phyloP scores from a whole-genome alignment of 2,329 filamentous ascomycete genomes.

The Colletotrichum viniferum region DNA sequence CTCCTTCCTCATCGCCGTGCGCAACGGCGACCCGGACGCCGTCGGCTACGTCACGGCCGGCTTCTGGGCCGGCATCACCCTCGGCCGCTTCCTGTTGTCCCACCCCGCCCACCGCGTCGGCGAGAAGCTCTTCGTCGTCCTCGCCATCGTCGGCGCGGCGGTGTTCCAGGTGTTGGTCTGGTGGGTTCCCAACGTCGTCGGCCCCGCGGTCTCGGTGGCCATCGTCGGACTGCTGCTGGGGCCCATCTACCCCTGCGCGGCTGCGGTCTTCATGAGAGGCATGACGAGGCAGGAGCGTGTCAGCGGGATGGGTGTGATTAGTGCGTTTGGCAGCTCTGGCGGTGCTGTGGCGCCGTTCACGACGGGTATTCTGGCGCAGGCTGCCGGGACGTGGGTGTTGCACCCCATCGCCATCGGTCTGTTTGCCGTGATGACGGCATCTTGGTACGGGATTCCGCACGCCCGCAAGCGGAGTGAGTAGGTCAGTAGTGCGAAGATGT shows the following conservation, averaged over 20 bases:
- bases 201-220: constrained; percentile 69
- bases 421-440: constrained; percentile 67
- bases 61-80: constrained; percentile 75
- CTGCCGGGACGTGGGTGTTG: constrained; percentile 65
- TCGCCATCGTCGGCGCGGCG: constrained; percentile 63
- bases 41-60: constrained; percentile 82
- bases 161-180: constrained; percentile 79
- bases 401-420: constrained; percentile 71
- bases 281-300: constrained; percentile 65
- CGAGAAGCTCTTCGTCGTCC: constrained; percentile 72
- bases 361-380: constrained; percentile 67
- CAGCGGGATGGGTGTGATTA: constrained; percentile 70
- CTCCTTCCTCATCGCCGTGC: constrained; percentile 75
- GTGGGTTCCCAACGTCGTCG: constrained; percentile 77
- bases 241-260: constrained; percentile 78
- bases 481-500: not conserved
- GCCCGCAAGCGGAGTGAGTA: constrained; percentile 65
- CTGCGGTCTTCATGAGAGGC: constrained; percentile 64
- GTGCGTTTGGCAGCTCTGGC: constrained; percentile 71
- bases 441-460: constrained; percentile 66
- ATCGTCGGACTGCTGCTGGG: constrained; percentile 78
- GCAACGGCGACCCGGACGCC: constrained; percentile 69
- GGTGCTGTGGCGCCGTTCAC: constrained; percentile 71
- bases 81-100: constrained; percentile 75
- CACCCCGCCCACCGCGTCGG: constrained; percentile 70